Conservation (phyloP, 306 rosid genomes). For the Acacia acuminata region DNA sequence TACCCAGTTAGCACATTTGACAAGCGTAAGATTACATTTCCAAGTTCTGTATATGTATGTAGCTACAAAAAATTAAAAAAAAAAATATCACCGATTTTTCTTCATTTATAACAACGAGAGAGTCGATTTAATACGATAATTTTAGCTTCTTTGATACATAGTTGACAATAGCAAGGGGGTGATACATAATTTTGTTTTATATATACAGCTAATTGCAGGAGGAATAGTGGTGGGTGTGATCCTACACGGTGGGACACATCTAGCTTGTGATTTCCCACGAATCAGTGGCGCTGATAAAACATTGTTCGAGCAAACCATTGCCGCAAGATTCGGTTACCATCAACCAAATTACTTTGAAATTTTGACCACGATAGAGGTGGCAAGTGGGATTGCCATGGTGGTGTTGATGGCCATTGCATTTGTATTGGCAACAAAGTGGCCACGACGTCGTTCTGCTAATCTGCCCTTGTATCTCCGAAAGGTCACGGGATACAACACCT, state of each 20-base stretch:
- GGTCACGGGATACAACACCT: constrained; percentile 81
- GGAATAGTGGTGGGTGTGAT: constrained; percentile 83
- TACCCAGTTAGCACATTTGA: not conserved
- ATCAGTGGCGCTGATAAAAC: constrained; percentile 56
- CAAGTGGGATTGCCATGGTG: constrained; percentile 71
- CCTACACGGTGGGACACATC: constrained; percentile 83
- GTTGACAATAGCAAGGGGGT: not conserved
- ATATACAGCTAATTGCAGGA: constrained; percentile 72
- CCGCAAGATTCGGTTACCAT: constrained; percentile 57
- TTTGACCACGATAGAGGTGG: constrained; percentile 66
- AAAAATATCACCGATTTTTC: not conserved
- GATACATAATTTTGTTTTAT: not conserved
- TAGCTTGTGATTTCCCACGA: constrained; percentile 93
- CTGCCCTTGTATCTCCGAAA: constrained; percentile 60
- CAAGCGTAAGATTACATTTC: not conserved
- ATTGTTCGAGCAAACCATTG: constrained; percentile 66
- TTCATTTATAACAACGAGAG: not conserved
- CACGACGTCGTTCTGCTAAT: constrained; percentile 59
- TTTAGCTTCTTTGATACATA: not conserved
- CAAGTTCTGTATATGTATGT: not conserved
- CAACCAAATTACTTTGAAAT: constrained; percentile 74
- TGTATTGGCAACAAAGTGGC: constrained; percentile 81
- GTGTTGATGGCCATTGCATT: constrained; percentile 75
- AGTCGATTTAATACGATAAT: not conserved
- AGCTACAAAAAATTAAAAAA: not conserved